Percentiles rank a stretch among this genome's conserved stretches.
phyloP scores from a whole-genome alignment of 2,329 filamentous ascomycete genomes.

The Eurotiales sp. region DNA sequence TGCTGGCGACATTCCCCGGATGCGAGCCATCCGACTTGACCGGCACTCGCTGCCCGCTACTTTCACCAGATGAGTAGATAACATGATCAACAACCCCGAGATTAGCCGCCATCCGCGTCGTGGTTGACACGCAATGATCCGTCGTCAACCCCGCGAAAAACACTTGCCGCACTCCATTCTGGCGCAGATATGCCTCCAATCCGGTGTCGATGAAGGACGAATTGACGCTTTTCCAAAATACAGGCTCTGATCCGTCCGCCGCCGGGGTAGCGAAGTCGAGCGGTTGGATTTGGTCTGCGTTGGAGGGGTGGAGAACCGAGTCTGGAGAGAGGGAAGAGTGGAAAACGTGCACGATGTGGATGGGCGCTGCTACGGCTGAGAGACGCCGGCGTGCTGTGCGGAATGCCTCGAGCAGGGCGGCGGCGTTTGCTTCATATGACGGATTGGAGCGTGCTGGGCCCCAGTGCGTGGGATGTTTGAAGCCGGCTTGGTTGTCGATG shows the following conservation, averaged over 20 bases:
- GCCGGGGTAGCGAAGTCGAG: slow-evolving; percentile 28
- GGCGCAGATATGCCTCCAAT: slow-evolving; percentile 36
- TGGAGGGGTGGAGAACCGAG: slow-evolving; percentile 36
- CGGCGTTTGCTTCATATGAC: slow-evolving; percentile 41
- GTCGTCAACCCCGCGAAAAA: slow-evolving; percentile 45
- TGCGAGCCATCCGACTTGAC: slow-evolving; percentile 20
- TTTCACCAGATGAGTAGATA: slow-evolving; percentile 12
- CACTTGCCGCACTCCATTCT: slow-evolving; percentile 34
- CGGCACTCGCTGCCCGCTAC: slow-evolving; percentile 13
- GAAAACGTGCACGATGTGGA: slow-evolving; percentile 44
- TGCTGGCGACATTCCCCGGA: slow-evolving; percentile 17
- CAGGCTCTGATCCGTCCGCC: slow-evolving; percentile 32
- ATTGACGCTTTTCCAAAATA: slow-evolving; percentile 46
- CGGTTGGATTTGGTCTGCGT: slow-evolving; percentile 24
- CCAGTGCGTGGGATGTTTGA: slow-evolving; percentile 39
- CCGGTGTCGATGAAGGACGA: slow-evolving; percentile 46
- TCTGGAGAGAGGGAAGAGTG: slow-evolving; percentile 38
- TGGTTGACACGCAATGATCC: slow-evolving; percentile 50
- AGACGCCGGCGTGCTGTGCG: slow-evolving; percentile 23
- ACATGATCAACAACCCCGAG: slow-evolving; percentile 39
- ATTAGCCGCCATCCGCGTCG: slow-evolving; percentile 47
- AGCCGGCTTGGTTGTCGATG: slow-evolving; percentile 47
- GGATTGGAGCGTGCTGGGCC: slow-evolving; percentile 44
- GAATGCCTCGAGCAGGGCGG: slow-evolving; percentile 35
- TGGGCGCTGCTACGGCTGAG: slow-evolving; percentile 6